These are phyloP conservation scores for Venturia carpophila DNA, from an alignment of 2,329 filamentous ascomycete species.

Conservation along the genomic window DNA sequence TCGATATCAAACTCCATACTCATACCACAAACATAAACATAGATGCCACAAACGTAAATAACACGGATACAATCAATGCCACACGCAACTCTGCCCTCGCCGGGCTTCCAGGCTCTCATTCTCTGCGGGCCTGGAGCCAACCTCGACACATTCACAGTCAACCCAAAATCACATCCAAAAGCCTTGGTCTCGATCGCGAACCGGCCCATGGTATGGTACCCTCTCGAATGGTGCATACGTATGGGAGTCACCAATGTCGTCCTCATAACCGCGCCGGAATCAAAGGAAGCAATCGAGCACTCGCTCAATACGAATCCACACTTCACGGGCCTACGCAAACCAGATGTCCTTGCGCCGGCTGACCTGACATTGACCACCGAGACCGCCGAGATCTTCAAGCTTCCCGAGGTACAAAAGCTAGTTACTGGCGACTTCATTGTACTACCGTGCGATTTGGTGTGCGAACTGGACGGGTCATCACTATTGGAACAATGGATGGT, in stretches of 20 bases:
- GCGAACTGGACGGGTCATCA: constrained; percentile 74
- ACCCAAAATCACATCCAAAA: constrained; percentile 72
- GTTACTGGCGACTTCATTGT: constrained; percentile 83
- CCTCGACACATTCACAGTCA: constrained; percentile 74
- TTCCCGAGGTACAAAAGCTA: constrained; percentile 70
- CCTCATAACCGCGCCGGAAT: constrained; percentile 50
- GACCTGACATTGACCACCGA: constrained; percentile 75
- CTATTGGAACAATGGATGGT: constrained; percentile 91
- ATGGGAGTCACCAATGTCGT: constrained; percentile 64
- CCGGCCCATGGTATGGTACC: constrained; percentile 83
- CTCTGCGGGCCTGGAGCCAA: constrained; percentile 76
- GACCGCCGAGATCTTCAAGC: constrained; percentile 78
- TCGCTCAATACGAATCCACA: constrained; percentile 72
- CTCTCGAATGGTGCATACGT: constrained; percentile 75
- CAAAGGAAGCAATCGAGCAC: constrained; percentile 57
- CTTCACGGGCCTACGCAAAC: constrained; percentile 63
- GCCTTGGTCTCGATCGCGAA: constrained; percentile 77
- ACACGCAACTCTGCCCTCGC: constrained; percentile 65
- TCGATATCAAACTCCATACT: too few species aligned
- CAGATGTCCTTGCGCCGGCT: constrained; percentile 67
- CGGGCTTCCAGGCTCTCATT: constrained; percentile 75
- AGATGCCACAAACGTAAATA: neutral
- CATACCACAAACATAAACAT: neutral
- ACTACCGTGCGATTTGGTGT: constrained; percentile 87
- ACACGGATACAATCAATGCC: too few species aligned